Base-by-base conservation (phyloP, 306 rosid species). In the Luffa aegyptiaca region DNA sequence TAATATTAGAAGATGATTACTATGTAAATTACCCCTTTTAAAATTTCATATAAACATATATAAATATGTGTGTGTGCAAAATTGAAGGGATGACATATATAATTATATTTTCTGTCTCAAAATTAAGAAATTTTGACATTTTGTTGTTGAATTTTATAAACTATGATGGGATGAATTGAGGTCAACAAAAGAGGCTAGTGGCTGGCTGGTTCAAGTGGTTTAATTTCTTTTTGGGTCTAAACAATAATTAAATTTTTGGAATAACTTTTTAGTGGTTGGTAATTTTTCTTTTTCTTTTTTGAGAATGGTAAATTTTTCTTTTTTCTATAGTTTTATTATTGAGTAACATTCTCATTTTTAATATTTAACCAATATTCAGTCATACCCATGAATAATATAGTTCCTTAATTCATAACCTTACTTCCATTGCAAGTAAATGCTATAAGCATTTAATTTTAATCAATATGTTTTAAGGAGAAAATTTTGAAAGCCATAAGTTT, bases 141-240 rank as follows among this genome's bases (percentile, higher is more conserved):
- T 37, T 18, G 21, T 2, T 9, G 51, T 41, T 69, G 75, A 69
- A 69, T 44, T 69, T 44, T 44, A 70, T 17, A 35, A 82, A 52
- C 45, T 58, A 82, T 64, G 75, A 79, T 39, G 21, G 46, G 5
- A 56, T 31, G 14, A 31, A 18, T 8, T n/a, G 33, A 56, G 75
- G 83, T 83, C 82, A 81, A 85, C 53, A 37, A 86, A 55, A 57
- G 83, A 65, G 81, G 86, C 83, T 56, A 46, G 82, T 77, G 78
- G 52, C 55, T 69, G 37, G 37, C 17, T 18, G 18, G 51, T 48
- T 69, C 36, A 44, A 41, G 14, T 4, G 44, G 10, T n/a, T 69
- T 42, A 26, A 26, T 26, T 26, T 26, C 31, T 11, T 2, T 42
- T 68, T 68, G 1, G 33, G 55, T 0, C 37, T 70, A 70, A 64